Evolutionary conservation across 2,329 filamentous ascomycete species (phyloP).

Genomic region (Epichloe brachyelytri): DNA sequence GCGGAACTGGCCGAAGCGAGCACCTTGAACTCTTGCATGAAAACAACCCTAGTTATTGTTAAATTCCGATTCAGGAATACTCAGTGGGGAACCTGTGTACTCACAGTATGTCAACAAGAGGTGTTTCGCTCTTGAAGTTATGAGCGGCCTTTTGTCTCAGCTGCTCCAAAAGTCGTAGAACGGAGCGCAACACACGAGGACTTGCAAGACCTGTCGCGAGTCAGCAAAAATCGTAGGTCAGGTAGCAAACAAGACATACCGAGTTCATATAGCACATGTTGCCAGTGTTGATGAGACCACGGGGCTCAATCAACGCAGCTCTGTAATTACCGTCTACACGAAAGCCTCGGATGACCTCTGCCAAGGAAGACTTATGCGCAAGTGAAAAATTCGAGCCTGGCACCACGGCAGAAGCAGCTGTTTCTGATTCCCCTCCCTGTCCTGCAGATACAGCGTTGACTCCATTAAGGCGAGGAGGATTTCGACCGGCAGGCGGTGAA

Average conservation of each 20-base stretch:
- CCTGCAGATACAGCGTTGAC: conserved; percentile 16
- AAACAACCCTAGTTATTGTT: conserved; percentile 59
- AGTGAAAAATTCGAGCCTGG: conserved; percentile 27
- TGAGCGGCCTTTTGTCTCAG: conserved; percentile 71
- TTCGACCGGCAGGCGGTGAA: conserved; percentile 15
- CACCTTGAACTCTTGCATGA: conserved; percentile 81
- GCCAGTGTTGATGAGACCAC: conserved; percentile 88
- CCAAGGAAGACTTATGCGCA: conserved; percentile 45
- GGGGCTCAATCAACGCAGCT: conserved; percentile 76
- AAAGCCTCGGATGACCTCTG: conserved; percentile 65
- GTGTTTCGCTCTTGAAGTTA: conserved; percentile 91
- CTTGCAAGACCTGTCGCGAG: conserved; percentile 66
- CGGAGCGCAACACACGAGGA: conserved; percentile 82
- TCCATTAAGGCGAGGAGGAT: conserved; percentile 8
- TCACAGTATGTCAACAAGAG: conserved; percentile 85
- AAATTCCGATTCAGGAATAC: neutral
- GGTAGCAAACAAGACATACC: conserved; percentile 41
- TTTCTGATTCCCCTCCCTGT: conserved; percentile 14
- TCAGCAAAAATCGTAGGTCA: conserved; percentile 19
- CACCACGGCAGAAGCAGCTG: conserved; percentile 6
- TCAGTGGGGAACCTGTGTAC: conserved; percentile 15
- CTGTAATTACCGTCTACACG: conserved; percentile 51
- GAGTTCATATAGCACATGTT: conserved; percentile 99
- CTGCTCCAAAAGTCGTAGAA: conserved; percentile 92
- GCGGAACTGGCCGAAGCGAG: conserved; percentile 66